These are phyloP conservation scores for Termitomyces sp. DNA, from an alignment of 768 basidiomycete genomes.

Conservation along the genomic window DNA sequence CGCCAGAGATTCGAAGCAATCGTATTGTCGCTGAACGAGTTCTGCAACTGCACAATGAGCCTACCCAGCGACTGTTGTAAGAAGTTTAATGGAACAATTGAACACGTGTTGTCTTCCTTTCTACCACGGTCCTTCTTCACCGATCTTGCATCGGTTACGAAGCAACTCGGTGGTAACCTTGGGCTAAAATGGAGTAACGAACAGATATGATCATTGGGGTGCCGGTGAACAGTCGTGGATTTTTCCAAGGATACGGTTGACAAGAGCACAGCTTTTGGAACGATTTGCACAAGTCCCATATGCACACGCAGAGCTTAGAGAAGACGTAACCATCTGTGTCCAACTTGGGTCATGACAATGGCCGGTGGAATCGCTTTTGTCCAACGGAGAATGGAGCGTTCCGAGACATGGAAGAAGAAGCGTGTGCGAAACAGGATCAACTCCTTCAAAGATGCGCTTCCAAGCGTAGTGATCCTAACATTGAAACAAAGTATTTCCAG, in stretches of 20 bases:
- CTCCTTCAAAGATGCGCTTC: background rate
- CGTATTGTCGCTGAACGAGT: too few relatives aligned
- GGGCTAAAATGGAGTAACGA: background rate
- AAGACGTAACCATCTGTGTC: background rate
- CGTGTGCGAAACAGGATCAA: background rate
- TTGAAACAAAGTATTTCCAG: background rate
- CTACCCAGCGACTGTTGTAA: background rate
- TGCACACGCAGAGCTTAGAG: background rate
- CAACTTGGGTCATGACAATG: background rate
- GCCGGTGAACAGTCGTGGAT: background rate
- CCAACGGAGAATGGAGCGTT: background rate
- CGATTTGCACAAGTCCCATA: background rate
- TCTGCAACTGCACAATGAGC: too few relatives aligned
- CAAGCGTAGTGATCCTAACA: background rate
- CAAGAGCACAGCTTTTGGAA: background rate
- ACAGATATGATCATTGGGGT: background rate
- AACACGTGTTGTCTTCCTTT: background rate
- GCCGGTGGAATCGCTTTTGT: background rate
- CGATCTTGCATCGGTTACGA: background rate
- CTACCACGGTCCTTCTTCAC: background rate
- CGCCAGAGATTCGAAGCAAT: background rate
- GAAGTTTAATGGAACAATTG: background rate
- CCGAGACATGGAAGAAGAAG: background rate
- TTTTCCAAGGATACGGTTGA: background rate
- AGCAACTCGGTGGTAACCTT: background rate